Base-by-base conservation (phyloP, 1,284 basidiomycete genomes). In the Wallemia ichthyophaga region DNA sequence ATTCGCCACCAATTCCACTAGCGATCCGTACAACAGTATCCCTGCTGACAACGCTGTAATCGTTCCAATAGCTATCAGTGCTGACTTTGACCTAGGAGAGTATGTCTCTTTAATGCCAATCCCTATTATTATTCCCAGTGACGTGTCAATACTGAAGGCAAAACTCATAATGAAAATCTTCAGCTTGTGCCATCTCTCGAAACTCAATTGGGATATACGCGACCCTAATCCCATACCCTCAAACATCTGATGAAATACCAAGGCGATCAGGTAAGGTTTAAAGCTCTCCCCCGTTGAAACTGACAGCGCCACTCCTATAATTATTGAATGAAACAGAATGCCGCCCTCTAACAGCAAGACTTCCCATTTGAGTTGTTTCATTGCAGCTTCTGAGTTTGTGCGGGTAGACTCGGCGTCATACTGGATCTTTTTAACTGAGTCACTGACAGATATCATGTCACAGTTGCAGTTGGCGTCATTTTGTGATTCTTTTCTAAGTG, bases 261-360 rank as follows among this genome's bases (percentile, higher is more conserved):
- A 66, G 2, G 67, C 66, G 33, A 66, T 64, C 48, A 68, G 62
- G 7, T 68, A 63, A 0, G 68, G 64, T 1, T 65, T 61, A 61
- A 65, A 68, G 31, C n/a, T 48, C 26, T 7, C 25, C 27, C 17
- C 25, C 24, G 25, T 48, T 13, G 25, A 1, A 28, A 24, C 21
- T 19, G n/a, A 9, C 66, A 66, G 59, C 69, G 68, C 58, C 67
- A 68, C 61, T 64, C 67, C 37, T 63, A 62, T 11, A 58, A 60
- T 23, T 61, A 63, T 17, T 31, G 60, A 61, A 58, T 68, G 72
- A 65, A 73, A 72, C 61, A 72, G 67, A 63, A 73, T 72, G 27
- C 72, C 72, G 0, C 67, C 68, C 59, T 73, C 72, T 27, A 73
- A 66, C 25, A 71, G 64, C 25, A 66, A 11, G 1, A 72, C 70